Evolutionary conservation across 768 basidiomycete genomes (phyloP), one percentile per base, ranked within the genome.

Genomic region (Serendipita sp.): DNA sequence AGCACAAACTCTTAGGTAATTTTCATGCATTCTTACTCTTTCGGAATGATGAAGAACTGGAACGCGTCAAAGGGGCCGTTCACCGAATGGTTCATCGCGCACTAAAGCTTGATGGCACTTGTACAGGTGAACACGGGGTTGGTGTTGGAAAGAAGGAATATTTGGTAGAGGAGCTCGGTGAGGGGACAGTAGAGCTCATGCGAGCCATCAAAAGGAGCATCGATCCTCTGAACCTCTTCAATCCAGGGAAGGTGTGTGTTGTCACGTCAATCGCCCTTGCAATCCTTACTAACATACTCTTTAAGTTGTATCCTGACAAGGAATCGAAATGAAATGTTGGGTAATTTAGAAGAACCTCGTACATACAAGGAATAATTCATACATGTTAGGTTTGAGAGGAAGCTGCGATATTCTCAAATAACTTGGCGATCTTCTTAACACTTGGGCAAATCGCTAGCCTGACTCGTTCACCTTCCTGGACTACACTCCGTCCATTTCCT

Each of bases 51-150:
- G 73, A 78, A 41, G 86, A 89, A 70, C 73, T 86, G 5, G 72
- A 78, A 64, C 71, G 70, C 3, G 83, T 82, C 2, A 77, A 77
- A 47, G 76, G 78, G 18, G 83, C 85, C 3, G 86, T 88, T 32
- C 85, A 88, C 70, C 79, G 87, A 47, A 78, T 89, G 58, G 80
- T 89, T 3, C 77, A 83, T 67, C 80, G 86, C 16, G 88, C 88
- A 2, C 77, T 90, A 44, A 77, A 78, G 13, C 75, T 89, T 64
- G 88, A 89, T 67, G 88, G 88, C 48, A 89, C 88, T 18, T 89
- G 88, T 86, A 89, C 87, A 2, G 89, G 89, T 8, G 90, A 93
- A 72, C 91, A 93, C 72, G 91, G 91, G 0, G 86, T 93, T 13
- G 91, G 91, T 1, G 74, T 92, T 5, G 91, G 91, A 8, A 93